Evolutionary conservation across 179 eudicot species (phyloP).

Genomic region (Patellifolia procumbens): DNA sequence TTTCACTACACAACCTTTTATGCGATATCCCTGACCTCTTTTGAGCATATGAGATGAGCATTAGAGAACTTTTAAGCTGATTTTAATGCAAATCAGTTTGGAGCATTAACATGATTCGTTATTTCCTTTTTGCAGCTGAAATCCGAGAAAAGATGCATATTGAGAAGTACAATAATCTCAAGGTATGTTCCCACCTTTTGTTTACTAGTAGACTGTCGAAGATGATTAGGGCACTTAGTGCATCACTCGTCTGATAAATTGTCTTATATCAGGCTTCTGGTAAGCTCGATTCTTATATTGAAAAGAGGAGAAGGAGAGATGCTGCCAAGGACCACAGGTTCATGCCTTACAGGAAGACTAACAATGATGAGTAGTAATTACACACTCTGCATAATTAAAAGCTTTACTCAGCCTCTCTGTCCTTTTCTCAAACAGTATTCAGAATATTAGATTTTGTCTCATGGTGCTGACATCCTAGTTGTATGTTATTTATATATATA

Average conservation of each 20-base stretch:
- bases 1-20: constrained; percentile 2
- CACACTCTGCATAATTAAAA: background rate
- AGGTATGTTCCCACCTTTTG: constrained; percentile 44
- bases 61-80: background rate
- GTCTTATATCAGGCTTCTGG: constrained; percentile 62
- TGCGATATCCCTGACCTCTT: background rate
- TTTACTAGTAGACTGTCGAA: background rate
- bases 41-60: background rate
- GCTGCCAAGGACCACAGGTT: constrained; percentile 82
- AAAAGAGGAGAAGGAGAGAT: constrained; percentile 70
- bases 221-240: background rate
- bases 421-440: background rate
- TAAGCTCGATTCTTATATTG: constrained; percentile 69
- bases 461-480: background rate
- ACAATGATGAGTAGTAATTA: constrained; percentile 27
- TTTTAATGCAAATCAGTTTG: background rate
- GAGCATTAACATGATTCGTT: background rate
- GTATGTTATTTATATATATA: background rate
- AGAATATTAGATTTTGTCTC: background rate
- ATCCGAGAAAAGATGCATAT: constrained; percentile 58
- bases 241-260: background rate
- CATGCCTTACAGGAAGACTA: constrained; percentile 73
- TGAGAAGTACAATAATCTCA: constrained; percentile 74
- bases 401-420: background rate
- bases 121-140: constrained; percentile 64